Evolutionary conservation across 1,284 basidiomycete genomes (phyloP).

Genomic region (Ustilago esculenta): DNA sequence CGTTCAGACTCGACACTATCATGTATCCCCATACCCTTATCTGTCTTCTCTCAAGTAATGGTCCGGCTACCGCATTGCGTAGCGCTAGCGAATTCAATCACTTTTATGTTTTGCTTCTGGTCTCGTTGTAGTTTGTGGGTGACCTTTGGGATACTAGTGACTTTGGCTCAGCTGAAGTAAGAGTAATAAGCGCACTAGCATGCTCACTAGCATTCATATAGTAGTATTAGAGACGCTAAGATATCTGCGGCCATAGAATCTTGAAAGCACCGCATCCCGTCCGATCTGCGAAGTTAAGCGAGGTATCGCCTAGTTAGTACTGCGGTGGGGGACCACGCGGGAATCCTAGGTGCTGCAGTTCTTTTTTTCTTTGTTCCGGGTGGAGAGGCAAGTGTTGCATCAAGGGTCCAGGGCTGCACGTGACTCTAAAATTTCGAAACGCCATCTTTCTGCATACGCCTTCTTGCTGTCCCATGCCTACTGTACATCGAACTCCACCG

Average conservation of each 20-base stretch:
- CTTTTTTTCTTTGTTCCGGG: constrained; percentile 60
- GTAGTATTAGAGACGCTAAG: too few species aligned
- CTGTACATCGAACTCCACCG: too few species aligned
- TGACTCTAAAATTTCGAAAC: constrained; percentile 17
- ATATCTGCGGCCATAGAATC: constrained; percentile 80
- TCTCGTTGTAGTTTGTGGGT: too few species aligned
- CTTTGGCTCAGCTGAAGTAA: not conserved
- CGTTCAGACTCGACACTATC: not conserved
- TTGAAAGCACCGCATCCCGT: constrained; percentile 83
- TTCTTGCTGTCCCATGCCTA: too few species aligned
- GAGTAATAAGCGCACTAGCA: too few species aligned
- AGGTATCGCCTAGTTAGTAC: constrained; percentile 83
- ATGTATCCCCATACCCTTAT: constrained; percentile 1
- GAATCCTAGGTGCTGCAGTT: constrained; percentile 83
- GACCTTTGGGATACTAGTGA: too few species aligned
- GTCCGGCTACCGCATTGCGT: too few species aligned
- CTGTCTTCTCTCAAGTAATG: not conserved
- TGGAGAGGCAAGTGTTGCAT: too few species aligned
- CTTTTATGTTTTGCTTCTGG: too few species aligned
- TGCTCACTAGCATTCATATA: too few species aligned
- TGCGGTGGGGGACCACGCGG: constrained; percentile 84
- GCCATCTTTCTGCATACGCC: not conserved
- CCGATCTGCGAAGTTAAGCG: constrained; percentile 82
- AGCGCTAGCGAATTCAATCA: too few species aligned
- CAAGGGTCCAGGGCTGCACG: constrained; percentile 8